Conservation (phyloP, 2,329 filamentous ascomycete genomes). For the Pseudogymnoascus sp. region DNA sequence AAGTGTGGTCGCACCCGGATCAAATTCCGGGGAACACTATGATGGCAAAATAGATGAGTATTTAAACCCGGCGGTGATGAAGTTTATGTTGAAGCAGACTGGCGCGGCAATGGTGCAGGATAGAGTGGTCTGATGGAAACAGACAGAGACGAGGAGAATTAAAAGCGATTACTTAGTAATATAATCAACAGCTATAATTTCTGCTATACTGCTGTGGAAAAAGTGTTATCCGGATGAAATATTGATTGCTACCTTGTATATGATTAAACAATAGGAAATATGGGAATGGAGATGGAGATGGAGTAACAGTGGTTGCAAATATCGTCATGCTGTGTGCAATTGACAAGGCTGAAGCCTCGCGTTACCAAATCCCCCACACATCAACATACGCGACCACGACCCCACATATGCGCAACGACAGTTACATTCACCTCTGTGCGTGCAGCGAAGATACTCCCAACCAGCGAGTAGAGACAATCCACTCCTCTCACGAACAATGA, state of each 20-base stretch:
- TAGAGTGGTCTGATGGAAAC: not conserved
- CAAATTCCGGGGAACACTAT: not conserved
- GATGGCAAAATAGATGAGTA: not conserved
- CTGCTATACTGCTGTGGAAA: not conserved
- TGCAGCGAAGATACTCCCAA: not conserved
- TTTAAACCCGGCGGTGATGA: not conserved
- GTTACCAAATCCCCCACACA: not conserved
- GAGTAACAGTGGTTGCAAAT: not conserved
- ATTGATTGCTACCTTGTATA: not conserved
- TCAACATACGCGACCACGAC: slow-evolving; percentile 7
- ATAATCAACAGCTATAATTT: not conserved
- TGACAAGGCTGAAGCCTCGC: slow-evolving; percentile 4
- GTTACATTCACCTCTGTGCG: not conserved
- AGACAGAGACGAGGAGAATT: not conserved
- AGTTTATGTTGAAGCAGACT: not conserved
- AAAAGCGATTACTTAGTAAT: not conserved
- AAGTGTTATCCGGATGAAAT: not conserved
- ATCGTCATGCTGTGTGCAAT: not conserved
- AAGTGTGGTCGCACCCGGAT: not conserved
- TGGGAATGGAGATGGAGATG: not conserved
- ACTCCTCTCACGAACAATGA: slow-evolving; percentile 12
- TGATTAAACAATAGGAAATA: slow-evolving; percentile 4
- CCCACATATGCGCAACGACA: not conserved
- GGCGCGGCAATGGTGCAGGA: not conserved
- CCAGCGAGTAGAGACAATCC: not conserved